A percentile compares a stretch with the other conserved stretches of the same genome.
These are phyloP conservation scores for Aschersonia sp. DNA, from an alignment of 2,329 filamentous ascomycete genomes.

Conservation along the genomic window DNA sequence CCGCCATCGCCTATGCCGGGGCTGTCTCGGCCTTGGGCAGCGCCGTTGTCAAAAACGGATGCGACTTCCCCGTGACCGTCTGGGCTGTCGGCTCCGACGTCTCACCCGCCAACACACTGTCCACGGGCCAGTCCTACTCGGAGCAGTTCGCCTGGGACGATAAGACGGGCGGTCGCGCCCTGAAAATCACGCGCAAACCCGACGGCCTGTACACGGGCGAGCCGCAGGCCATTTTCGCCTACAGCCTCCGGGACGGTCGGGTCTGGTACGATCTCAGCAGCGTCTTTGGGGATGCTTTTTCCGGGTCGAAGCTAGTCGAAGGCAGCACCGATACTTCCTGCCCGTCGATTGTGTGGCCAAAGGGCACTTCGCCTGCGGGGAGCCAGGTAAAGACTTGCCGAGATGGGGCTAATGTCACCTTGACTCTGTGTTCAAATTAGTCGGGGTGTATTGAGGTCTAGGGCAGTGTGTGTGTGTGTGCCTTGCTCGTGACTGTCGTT, in stretches of 20 bases:
- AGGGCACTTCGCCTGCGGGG: conserved; percentile 18
- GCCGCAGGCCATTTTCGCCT: conserved; percentile 25
- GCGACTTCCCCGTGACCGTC: conserved; percentile 17
- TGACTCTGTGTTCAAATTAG: conserved; percentile 17
- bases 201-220: conserved; percentile 24
- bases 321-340: conserved; percentile 15
- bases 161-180: conserved; percentile 20
- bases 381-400: conserved; percentile 23
- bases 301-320: conserved; percentile 16
- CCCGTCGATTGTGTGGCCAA: conserved; percentile 19
- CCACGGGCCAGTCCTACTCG: conserved; percentile 13
- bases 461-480: not conserved
- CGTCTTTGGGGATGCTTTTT: conserved; percentile 24
- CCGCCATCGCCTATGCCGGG: conserved; percentile 2
- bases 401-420: conserved; percentile 15
- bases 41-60: conserved; percentile 22
- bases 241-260: conserved; percentile 17
- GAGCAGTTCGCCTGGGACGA: conserved; percentile 21
- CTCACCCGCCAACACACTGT: conserved; percentile 12
- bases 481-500: not conserved
- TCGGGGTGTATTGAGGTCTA: not conserved
- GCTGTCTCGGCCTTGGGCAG: conserved; percentile 12
- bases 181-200: conserved; percentile 20
- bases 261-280: conserved; percentile 26
- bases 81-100: conserved; percentile 23